Base-by-base conservation (phyloP, 768 basidiomycete species). In the Lactifluus piperatus region DNA sequence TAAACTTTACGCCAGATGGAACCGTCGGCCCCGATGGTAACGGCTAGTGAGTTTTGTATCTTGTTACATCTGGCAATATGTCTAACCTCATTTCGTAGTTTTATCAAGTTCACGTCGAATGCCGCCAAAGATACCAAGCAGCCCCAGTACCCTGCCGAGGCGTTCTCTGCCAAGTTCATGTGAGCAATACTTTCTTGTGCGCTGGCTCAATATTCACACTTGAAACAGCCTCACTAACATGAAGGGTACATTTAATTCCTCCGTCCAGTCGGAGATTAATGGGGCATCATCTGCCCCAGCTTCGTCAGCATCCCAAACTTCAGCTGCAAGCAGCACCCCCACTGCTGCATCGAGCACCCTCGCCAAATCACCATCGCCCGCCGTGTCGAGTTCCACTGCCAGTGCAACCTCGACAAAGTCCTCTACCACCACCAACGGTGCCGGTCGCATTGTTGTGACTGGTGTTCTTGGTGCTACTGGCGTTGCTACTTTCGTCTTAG, bases 151-250 rank as follows among this genome's bases (percentile, higher is more conserved):
- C 79, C 78, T 4, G 80, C 78, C 46, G 74, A 85, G 62, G 82
- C 88, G 0, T 94, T 91, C 77, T 90, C 89, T 7, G 79, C 91
- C 63, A 81, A 80, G 66, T 93, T 91, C 76, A 74, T 74, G 90
- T 91, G 67, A 63, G 84, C 73, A 6, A 32, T 24, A 26, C 2
- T 22, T 18, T 46, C 48, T 30, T 13, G 18, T n/a, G 26, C n/a
- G 22, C 39, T 16, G 9, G 27, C 26, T 56, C 44, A 13, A 1
- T 5, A 10, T 57, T 56, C 43, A 24, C 57, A 24, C n/a, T n/a
- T 39, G 45, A 24, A 53, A 47, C 62, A 90, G 87, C 8, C 63
- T 93, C 68, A 64, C 71, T n/a, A 73, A 76, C 57, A 91, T 91
- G 91, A 79, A 76, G 3, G 91, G 91, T 32, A 67, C 67, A 0